Conservation (phyloP, 441 rosid species). For the Bruguiera hainesii region DNA sequence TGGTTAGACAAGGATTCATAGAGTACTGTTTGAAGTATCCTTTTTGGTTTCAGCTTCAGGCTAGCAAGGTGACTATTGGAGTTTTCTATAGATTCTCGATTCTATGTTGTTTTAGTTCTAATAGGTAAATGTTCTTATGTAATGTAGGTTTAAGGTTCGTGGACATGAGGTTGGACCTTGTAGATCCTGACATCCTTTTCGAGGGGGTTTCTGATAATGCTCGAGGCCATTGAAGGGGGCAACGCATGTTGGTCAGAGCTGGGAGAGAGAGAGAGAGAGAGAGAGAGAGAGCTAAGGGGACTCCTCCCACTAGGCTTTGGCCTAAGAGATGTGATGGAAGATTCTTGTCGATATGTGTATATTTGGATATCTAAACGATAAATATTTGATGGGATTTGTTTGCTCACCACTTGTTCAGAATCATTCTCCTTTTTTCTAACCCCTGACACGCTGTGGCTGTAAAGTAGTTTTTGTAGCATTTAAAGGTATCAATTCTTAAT, state of each 20-base stretch:
- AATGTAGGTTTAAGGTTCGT: too few relatives aligned
- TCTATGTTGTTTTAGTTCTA: background rate
- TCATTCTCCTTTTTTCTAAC: conserved; percentile 27
- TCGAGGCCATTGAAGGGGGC: background rate
- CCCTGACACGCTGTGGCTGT: conserved; percentile 25
- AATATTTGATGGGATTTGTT: conserved; percentile 16
- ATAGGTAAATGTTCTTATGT: too few relatives aligned
- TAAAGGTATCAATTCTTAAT: too few relatives aligned
- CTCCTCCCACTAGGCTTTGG: conserved; percentile 25
- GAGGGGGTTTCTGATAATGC: too few relatives aligned
- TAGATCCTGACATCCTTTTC: too few relatives aligned
- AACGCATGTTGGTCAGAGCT: background rate
- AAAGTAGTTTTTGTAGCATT: conserved; percentile 23
- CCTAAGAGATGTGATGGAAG: conserved; percentile 29
- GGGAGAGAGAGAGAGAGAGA: background rate
- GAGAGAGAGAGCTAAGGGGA: conserved; percentile 6
- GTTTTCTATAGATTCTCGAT: background rate
- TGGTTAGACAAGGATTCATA: background rate
- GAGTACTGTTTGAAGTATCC: background rate
- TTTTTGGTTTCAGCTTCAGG: background rate
- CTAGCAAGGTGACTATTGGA: background rate
- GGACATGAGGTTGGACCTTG: too few relatives aligned
- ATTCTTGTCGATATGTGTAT: conserved; percentile 31
- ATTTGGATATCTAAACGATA: conserved; percentile 20
- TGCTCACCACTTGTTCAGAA: conserved; percentile 34